Evolutionary conservation across 768 basidiomycete species (phyloP), one percentile per base, ranked within the genome.

Genomic region (Termitomyces sp.): DNA sequence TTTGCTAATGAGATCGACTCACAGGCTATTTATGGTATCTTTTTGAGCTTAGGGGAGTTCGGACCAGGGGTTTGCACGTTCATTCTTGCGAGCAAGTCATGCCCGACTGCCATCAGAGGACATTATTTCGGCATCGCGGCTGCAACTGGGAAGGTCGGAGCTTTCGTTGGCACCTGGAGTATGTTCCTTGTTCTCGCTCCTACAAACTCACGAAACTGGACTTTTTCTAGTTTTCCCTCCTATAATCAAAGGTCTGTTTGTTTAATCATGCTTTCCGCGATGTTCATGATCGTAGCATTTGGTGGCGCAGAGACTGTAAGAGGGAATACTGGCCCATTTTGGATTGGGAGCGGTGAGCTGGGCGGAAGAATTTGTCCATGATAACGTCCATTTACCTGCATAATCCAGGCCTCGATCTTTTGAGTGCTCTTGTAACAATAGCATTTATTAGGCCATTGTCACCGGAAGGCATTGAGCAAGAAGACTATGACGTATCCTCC

Each of bases 91-190:
- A 77, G 83, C 51, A 96, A 97, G 72, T 78, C 79, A 3, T 83
- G 86, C 59, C 90, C 93, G 0, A 95, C 93, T 1, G 91, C 87
- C 21, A 74, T 89, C 41, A 83, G 91, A 56, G 90, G 91, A 3
- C 87, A 92, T 51, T 88, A 84, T 67, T 93, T 93, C 64, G 93
- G 92, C n/a, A 58, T 83, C 26, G 93, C 91, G 5, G 91, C 93
- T 43, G 93, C 93, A 7, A 62, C 87, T 44, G 94, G 90, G 37
- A 93, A 93, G 70, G 59, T 91, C 42, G 90, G 90, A 22, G 90
- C 90, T 6, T 89, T 91, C 66, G 77, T 83, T 38, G 90, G 90
- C 21, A 90, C 85, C 37, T 91, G 85, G 84, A 78, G 87, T 86
- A 68, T 17, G 84, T 65, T 19, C 9, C 26, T 22, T 34, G 22